These are phyloP conservation scores for Lojkania enalia DNA, from an alignment of 2,329 filamentous ascomycete genomes.

Conservation along the genomic window DNA sequence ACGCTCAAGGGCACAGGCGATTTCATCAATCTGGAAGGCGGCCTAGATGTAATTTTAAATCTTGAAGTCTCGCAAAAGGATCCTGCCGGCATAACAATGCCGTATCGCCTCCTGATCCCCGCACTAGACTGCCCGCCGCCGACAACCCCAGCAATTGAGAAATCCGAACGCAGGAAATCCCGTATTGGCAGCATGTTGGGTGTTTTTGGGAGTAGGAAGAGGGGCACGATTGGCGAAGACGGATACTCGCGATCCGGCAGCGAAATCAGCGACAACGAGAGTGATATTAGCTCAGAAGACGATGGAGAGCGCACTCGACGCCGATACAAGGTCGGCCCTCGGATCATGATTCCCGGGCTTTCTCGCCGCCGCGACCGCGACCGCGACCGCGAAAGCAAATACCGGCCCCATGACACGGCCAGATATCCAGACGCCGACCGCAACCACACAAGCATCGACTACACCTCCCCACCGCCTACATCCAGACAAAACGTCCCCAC, in stretches of 20 bases:
- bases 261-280: slow-evolving; percentile 23
- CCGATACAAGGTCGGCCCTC: slow-evolving; percentile 41
- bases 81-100: slow-evolving; percentile 82
- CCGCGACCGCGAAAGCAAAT: no score
- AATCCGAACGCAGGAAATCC: slow-evolving; percentile 31
- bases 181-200: slow-evolving; percentile 31
- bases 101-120: slow-evolving; percentile 86
- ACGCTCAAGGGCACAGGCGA: slow-evolving; percentile 32
- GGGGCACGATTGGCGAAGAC: slow-evolving; percentile 37
- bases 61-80: slow-evolving; percentile 86
- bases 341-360: slow-evolving; percentile 36
- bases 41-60: slow-evolving; percentile 84
- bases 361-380: slow-evolving; percentile 28
- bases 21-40: slow-evolving; percentile 75
- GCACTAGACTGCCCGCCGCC: slow-evolving; percentile 58
- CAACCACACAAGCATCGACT: background rate
- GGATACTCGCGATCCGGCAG: slow-evolving; percentile 33
- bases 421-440: no score
- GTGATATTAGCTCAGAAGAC: slow-evolving; percentile 33
- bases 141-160: slow-evolving; percentile 5
- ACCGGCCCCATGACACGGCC: no score
- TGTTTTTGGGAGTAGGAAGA: slow-evolving; percentile 26
- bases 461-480: background rate
- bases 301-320: slow-evolving; percentile 35
- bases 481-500: slow-evolving; percentile 1